A percentile compares a stretch with the other conserved stretches of the same genome.
These are phyloP conservation scores for Dioscorea dumetorum DNA, from an alignment of 106 monocot species.

Conservation along the genomic window DNA sequence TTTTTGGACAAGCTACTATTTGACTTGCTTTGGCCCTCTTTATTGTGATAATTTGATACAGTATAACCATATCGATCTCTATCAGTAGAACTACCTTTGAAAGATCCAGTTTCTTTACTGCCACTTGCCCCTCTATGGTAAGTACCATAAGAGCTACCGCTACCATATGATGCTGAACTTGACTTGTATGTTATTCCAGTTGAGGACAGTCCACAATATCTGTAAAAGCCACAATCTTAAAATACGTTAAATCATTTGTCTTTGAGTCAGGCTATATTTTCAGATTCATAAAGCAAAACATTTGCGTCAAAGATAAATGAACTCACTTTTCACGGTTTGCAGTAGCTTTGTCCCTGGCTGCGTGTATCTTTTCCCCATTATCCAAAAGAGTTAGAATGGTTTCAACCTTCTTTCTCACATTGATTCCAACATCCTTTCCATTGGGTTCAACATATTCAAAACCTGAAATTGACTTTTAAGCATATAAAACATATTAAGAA, in stretches of 20 bases:
- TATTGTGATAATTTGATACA: constrained; percentile 9
- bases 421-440: constrained; percentile 91
- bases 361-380: constrained; percentile 82
- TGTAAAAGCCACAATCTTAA: constrained; percentile 18
- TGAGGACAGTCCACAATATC: constrained; percentile 92
- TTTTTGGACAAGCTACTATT: constrained; percentile 11
- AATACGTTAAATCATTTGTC: neutral
- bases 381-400: constrained; percentile 56
- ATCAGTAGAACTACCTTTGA: constrained; percentile 50
- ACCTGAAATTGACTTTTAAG: constrained; percentile 65
- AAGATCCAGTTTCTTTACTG: constrained; percentile 41
- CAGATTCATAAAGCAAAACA: neutral
- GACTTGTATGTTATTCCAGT: constrained; percentile 75
- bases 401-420: constrained; percentile 92
- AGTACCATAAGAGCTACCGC: constrained; percentile 24
- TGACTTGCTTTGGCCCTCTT: constrained; percentile 17
- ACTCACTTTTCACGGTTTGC: constrained; percentile 88
- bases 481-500: constrained; percentile 1
- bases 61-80: constrained; percentile 24
- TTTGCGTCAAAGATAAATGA: neutral
- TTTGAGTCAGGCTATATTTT: neutral
- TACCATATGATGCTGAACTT: constrained; percentile 46
- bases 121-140: constrained; percentile 42
- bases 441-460: constrained; percentile 92
- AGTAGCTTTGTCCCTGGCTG: constrained; percentile 81